Evolutionary conservation across 352 stramenopile genomes (phyloP), one percentile per base, ranked within the genome.

Genomic region (Phytophthora sp.): DNA sequence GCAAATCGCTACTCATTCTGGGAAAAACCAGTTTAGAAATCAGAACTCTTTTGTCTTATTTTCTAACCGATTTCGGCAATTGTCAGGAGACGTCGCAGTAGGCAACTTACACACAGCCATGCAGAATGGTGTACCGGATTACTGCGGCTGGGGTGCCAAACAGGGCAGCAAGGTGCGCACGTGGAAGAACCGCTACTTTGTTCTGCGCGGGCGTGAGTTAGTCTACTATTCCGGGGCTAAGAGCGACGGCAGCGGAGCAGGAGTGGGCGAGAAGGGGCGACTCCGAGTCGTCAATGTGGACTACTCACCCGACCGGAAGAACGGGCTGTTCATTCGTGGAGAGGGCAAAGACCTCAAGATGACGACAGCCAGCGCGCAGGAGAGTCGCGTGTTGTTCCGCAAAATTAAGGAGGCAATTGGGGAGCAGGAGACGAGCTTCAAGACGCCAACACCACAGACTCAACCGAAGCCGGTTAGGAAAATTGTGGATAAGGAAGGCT

Each of bases 121-220:
- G 63, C 16, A 21, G n/a, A n/a, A n/a, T 15, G 59, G 54, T 54
- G 53, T 26, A 33, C 63, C 70, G 9, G 69, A 77, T 49, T 89
- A 80, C 46, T 74, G 74, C 16, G 84, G 77, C 20, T 93, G 82
- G 82, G 80, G 80, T 42, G 74, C 76, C 52, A 93, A 93, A 69
- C 77, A 90, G 42, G 84, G 84, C 65, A 89, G 81, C 64, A 86
- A 85, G 45, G 71, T 90, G 58, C 74, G 74, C 30, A 83, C 73
- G 24, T 93, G 84, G 84, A 93, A 93, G 69, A 77, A 77, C 26
- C 81, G 84, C 36, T 93, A 85, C 68, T 89, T 93, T 52, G 81
- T 91, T 23, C 69, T 93, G 12, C 69, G 64, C 30, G 82, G 82
- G 41, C 61, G 79, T 13, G 77, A 85, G 39, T 54, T 93, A 47